Evolutionary conservation across 164 flowering plant genomes (phyloP).

Genomic region (Hamamelis virginiana): DNA sequence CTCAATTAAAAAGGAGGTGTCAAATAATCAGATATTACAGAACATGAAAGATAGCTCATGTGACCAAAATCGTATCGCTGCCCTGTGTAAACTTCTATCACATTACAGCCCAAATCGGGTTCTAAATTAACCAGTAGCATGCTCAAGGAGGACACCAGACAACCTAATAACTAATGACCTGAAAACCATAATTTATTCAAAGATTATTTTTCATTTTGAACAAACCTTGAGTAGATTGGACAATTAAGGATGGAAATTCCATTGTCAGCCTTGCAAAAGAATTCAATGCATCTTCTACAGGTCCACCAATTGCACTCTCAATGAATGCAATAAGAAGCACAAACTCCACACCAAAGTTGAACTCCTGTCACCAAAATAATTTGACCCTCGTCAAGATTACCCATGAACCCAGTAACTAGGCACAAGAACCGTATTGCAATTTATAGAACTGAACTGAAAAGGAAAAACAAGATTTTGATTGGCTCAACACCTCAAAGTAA

Average conservation of each 20-base stretch:
- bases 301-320: constrained; percentile 41
- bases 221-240: constrained; percentile 78
- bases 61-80: constrained; percentile 76
- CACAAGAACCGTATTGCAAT: background rate
- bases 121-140: background rate
- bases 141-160: background rate
- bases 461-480: background rate
- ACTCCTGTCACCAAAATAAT: constrained; percentile 55
- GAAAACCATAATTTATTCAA: background rate
- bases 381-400: constrained; percentile 1
- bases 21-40: background rate
- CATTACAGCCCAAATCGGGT: background rate
- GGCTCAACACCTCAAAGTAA: background rate
- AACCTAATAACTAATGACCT: background rate
- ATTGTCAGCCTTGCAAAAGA: constrained; percentile 44
- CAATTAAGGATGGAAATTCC: constrained; percentile 64
- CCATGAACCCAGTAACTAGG: background rate
- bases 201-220: background rate
- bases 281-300: constrained; percentile 62
- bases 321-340: constrained; percentile 59
- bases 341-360: constrained; percentile 78
- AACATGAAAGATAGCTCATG: constrained; percentile 36
- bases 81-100: background rate
- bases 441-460: background rate
- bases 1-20: background rate